phyloP scores from a whole-genome alignment of 78 protist species.

The Protostelium mycophagum region DNA sequence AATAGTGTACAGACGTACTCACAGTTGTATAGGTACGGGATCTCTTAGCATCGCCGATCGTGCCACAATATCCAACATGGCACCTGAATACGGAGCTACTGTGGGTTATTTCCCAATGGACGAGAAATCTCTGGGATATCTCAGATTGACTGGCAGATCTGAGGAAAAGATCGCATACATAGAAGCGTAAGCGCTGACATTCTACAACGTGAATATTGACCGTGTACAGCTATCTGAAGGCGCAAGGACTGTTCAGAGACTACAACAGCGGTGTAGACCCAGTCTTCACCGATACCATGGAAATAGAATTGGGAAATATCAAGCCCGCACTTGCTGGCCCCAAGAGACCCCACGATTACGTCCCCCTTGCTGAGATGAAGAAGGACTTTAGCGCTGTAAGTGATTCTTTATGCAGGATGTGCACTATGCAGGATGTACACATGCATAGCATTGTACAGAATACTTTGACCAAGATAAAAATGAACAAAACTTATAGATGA shows the following conservation, averaged over 20 bases:
- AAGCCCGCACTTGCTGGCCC: conserved; percentile 78
- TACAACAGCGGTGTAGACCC: conserved; percentile 16
- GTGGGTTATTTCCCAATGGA: conserved; percentile 89
- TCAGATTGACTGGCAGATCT: conserved; percentile 64
- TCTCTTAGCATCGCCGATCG: conserved; percentile 58
- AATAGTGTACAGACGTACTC: too few species aligned
- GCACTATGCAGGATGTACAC: neutral
- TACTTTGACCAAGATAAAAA: too few species aligned
- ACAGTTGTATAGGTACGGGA: neutral
- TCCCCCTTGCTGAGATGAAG: conserved; percentile 64
- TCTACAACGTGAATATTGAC: too few species aligned
- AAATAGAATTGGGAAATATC: conserved; percentile 67
- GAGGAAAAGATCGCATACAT: conserved; percentile 29
- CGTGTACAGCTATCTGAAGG: neutral
- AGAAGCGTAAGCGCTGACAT: conserved; percentile 46
- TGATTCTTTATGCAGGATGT: neutral
- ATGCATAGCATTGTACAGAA: neutral
- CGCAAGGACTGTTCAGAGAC: conserved; percentile 27
- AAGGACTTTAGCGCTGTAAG: conserved; percentile 43
- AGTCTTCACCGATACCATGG: conserved; percentile 37
- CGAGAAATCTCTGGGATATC: conserved; percentile 48
- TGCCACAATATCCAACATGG: conserved; percentile 90
- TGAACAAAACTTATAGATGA: neutral
- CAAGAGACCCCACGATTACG: conserved; percentile 83
- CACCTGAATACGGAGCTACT: conserved; percentile 89